Evolutionary conservation across 2,329 filamentous ascomycete genomes (phyloP).

Genomic region (Dactylella cylindrospora): DNA sequence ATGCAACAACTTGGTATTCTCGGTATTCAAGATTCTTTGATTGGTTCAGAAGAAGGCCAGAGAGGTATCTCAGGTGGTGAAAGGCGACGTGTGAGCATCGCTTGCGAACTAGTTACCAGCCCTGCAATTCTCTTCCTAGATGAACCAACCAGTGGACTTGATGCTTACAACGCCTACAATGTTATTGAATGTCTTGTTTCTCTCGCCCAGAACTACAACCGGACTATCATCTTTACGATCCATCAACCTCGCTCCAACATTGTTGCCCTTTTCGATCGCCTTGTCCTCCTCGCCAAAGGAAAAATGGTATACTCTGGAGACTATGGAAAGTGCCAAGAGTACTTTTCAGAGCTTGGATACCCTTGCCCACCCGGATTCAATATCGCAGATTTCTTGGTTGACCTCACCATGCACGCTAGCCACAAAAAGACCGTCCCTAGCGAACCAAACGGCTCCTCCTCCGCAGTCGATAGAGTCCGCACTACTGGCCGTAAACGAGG

Average conservation of each 20-base stretch:
- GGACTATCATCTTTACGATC: conserved; percentile 97
- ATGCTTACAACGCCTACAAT: conserved; percentile 97
- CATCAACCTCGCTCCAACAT: conserved; percentile 98
- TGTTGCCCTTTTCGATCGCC: conserved; percentile 89
- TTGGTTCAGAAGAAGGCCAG: conserved; percentile 92
- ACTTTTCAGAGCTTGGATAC: conserved; percentile 91
- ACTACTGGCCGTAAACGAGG: conserved; percentile 61
- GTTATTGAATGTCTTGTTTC: conserved; percentile 95
- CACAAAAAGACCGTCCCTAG: conserved; percentile 59
- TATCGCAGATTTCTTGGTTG: conserved; percentile 95
- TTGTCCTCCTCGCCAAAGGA: conserved; percentile 87
- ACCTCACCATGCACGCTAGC: conserved; percentile 94
- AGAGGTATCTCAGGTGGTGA: conserved; percentile 96
- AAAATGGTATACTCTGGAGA: conserved; percentile 91
- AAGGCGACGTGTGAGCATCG: conserved; percentile 92
- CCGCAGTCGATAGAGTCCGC: conserved; percentile 6
- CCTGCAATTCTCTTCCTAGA: conserved; percentile 96
- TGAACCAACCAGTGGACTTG: conserved; percentile 92
- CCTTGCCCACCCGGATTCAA: conserved; percentile 95
- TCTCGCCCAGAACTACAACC: conserved; percentile 91
- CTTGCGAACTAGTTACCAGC: conserved; percentile 95
- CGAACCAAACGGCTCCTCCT: conserved; percentile 73
- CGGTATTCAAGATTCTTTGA: conserved; percentile 89
- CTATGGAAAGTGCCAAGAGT: conserved; percentile 82
- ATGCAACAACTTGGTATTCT: conserved; percentile 94